Evolutionary conservation across 2,329 filamentous ascomycete species (phyloP), one percentile per base, ranked within the genome.

Genomic region (Aspergillus awamori): DNA sequence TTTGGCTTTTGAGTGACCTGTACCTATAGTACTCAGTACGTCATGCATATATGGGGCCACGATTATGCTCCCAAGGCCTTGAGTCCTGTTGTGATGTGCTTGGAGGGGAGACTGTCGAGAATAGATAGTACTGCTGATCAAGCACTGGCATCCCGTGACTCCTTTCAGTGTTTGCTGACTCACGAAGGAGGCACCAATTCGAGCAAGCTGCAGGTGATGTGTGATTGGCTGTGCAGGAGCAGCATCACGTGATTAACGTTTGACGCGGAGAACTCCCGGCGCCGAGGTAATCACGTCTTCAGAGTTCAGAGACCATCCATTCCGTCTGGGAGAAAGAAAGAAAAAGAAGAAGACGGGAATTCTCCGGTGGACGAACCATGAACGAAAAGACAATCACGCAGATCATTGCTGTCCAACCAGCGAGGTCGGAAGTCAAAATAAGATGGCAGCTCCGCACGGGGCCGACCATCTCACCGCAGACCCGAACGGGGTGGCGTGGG

Each of bases 401-500:
- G 43, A 53, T 54, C 36, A 49, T 20, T 11, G 13, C 3, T 15
- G 20, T 22, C 45, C 22, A 26, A 26, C 13, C 47, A 49, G 47
- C 47, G 51, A 53, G 51, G 36, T 53, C 51, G 51, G 51, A 20
- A 22, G 59, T 58, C 49, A 5, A 47, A 61, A 49, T 61, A 57
- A 57, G 48, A 30, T 59, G 58, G 53, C 47, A 41, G 52, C 62
- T 63, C 54, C 59, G 51, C 55, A 57, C 49, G 45, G 13, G 33
- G 47, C 58, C 30, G 10, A 11, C 20, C 36, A n/a, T 20, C 60
- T 71, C 68, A 70, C 65, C 68, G 67, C 62, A 66, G 52, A 36
- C 64, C 60, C 39, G 57, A 67, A 65, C 53, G 64, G 68, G 66
- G 66, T 71, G 68, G 70, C 69, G 68, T 71, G 68, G 64, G 69